Evolutionary conservation across 495 filamentous ascomycete species (phyloP).

Genomic region (Aspergillus indologenus): DNA sequence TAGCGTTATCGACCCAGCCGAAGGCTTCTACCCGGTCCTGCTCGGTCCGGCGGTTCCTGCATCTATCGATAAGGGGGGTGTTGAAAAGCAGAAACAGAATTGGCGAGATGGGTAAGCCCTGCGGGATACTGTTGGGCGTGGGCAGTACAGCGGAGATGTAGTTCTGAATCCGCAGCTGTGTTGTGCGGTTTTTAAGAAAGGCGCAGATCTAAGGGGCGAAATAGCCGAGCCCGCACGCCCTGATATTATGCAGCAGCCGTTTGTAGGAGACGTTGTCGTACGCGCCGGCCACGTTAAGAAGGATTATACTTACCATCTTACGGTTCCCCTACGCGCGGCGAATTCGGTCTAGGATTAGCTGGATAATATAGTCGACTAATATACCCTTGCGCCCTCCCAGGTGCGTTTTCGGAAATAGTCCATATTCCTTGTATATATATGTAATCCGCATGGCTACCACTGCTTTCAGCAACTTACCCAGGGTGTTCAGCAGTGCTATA

Average conservation of each 20-base stretch:
- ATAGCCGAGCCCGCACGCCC: slow-evolving; percentile 10
- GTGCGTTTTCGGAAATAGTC: slow-evolving; percentile 24
- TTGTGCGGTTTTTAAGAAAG: too few species aligned
- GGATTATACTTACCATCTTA: too few species aligned
- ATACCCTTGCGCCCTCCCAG: slow-evolving; percentile 19
- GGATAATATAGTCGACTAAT: slow-evolving; percentile 22
- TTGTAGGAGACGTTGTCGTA: slow-evolving; percentile 23
- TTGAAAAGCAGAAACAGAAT: slow-evolving; percentile 28
- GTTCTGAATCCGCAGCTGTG: too few species aligned
- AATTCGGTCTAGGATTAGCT: slow-evolving; percentile 22
- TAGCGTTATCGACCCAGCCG: slow-evolving; percentile 20
- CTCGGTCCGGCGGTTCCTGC: too few species aligned
- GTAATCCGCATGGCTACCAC: slow-evolving; percentile 23
- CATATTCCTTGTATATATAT: slow-evolving; percentile 19
- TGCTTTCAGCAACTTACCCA: slow-evolving; percentile 31
- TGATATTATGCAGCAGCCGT: slow-evolving; percentile 23
- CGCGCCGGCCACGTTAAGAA: slow-evolving; percentile 18
- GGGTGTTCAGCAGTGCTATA: slow-evolving; percentile 32
- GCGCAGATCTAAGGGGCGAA: too few species aligned
- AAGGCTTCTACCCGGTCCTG: too few species aligned
- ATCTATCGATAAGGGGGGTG: slow-evolving; percentile 13
- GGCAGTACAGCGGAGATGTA: slow-evolving; percentile 8
- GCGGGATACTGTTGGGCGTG: slow-evolving; percentile 15
- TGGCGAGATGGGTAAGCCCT: slow-evolving; percentile 23
- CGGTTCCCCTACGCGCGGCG: slow-evolving; percentile 13